Evolutionary conservation across 2,329 filamentous ascomycete genomes (phyloP).

Genomic region (Colletotrichum ledebouriae): DNA sequence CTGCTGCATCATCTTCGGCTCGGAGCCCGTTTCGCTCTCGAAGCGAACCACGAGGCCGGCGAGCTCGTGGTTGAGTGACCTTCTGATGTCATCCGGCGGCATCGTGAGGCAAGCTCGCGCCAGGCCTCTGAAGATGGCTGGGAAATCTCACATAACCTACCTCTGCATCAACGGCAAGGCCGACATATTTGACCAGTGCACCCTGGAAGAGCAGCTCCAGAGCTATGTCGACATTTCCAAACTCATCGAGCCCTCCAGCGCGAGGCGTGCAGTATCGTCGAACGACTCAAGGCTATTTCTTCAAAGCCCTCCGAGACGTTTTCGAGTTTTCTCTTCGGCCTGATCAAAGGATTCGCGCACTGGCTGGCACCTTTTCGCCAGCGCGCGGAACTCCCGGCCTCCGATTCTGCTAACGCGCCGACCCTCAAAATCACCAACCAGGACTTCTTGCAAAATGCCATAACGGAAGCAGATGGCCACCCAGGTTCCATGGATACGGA

Average conservation of each 20-base stretch:
- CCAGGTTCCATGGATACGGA: background rate
- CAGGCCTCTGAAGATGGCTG: constrained; percentile 24
- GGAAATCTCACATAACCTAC: constrained; percentile 31
- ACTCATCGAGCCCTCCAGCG: constrained; percentile 24
- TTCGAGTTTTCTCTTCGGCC: constrained; percentile 14
- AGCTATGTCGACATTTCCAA: constrained; percentile 30
- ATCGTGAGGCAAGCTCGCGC: constrained; percentile 43
- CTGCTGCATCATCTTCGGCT: constrained; percentile 45
- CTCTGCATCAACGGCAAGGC: constrained; percentile 39
- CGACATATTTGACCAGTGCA: constrained; percentile 34
- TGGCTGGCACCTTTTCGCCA: constrained; percentile 33
- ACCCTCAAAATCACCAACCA: background rate
- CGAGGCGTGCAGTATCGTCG: constrained; percentile 33
- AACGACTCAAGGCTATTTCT: constrained; percentile 10
- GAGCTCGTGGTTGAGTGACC: constrained; percentile 47
- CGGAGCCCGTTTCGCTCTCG: constrained; percentile 16
- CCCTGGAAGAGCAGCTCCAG: constrained; percentile 33
- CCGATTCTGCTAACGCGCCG: background rate
- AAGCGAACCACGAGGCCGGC: constrained; percentile 41
- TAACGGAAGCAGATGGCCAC: background rate
- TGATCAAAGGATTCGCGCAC: constrained; percentile 29
- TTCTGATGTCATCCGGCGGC: constrained; percentile 40
- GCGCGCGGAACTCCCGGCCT: constrained; percentile 19
- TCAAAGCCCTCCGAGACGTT: constrained; percentile 16
- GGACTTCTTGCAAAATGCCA: background rate